A percentile compares a stretch with the other conserved stretches of the same genome.
These are phyloP conservation scores for Deuterostichococcus epilithicus DNA, from an alignment of 139 green algal genomes.

Conservation along the genomic window DNA sequence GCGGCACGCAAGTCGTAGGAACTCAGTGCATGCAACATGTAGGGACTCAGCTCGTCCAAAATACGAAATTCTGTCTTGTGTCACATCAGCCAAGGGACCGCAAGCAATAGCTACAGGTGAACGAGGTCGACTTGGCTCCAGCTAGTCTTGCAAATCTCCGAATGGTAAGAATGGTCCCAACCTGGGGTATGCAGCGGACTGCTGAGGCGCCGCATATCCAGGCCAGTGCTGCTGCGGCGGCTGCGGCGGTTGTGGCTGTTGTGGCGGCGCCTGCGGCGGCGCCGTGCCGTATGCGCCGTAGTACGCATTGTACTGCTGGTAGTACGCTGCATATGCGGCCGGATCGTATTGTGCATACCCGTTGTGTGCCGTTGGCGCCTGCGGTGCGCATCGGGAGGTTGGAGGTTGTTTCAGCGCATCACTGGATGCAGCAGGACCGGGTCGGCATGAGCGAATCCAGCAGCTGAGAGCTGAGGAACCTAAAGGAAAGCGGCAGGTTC, in stretches of 20 bases:
- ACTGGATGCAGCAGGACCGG: too few relatives aligned
- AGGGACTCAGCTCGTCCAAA: too few relatives aligned
- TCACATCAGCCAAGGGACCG: neutral
- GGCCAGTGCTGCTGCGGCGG: neutral
- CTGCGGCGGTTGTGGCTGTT: neutral
- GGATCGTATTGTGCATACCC: neutral
- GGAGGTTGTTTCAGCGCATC: too few relatives aligned
- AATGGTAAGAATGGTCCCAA: neutral
- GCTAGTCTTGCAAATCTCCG: neutral
- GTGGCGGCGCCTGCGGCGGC: neutral
- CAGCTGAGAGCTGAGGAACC: too few relatives aligned
- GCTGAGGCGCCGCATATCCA: neutral
- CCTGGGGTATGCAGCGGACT: neutral
- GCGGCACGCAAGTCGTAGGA: too few relatives aligned
- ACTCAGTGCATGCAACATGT: too few relatives aligned
- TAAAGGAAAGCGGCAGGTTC: too few relatives aligned
- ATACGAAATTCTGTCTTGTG: neutral
- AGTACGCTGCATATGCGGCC: slow-evolving; percentile 5
- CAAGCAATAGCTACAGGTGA: neutral
- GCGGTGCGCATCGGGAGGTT: too few relatives aligned
- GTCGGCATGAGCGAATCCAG: too few relatives aligned
- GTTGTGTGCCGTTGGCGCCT: neutral
- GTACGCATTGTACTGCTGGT: slow-evolving; percentile 7
- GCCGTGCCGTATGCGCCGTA: neutral
- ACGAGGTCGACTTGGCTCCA: neutral